A percentile compares a stretch with the other conserved stretches of the same genome.
Conservation (phyloP, 2,329 filamentous ascomycete genomes). For the Purpureocillium takamizusanense region DNA sequence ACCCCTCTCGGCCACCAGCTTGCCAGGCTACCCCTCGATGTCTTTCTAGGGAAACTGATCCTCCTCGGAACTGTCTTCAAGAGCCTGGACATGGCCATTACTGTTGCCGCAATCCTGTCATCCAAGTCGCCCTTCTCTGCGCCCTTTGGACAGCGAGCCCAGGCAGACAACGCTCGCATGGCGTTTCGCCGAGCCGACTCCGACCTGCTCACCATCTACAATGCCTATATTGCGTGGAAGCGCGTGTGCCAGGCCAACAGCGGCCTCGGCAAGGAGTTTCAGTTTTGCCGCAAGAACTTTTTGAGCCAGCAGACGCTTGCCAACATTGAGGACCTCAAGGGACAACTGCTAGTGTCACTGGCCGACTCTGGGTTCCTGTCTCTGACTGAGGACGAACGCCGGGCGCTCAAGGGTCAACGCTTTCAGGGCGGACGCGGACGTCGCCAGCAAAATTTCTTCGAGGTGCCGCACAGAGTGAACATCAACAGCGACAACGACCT, state of each 20-base stretch:
- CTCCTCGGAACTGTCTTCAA: slow-evolving; percentile 79
- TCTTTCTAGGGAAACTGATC: slow-evolving; percentile 89
- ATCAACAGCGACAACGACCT: slow-evolving; percentile 71
- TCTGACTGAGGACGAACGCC: slow-evolving; percentile 64
- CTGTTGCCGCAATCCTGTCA: slow-evolving; percentile 84
- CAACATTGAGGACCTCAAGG: slow-evolving; percentile 93
- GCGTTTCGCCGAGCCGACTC: slow-evolving; percentile 82
- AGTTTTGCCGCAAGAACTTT: slow-evolving; percentile 93
- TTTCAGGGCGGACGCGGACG: slow-evolving; percentile 42
- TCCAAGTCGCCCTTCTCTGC: slow-evolving; percentile 91
- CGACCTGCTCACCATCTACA: slow-evolving; percentile 86
- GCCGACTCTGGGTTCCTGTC: slow-evolving; percentile 78
- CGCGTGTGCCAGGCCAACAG: slow-evolving; percentile 62
- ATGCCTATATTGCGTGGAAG: slow-evolving; percentile 87
- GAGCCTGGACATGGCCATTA: slow-evolving; percentile 85
- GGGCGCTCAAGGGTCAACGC: slow-evolving; percentile 58
- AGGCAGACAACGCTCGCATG: slow-evolving; percentile 71
- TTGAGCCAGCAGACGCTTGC: slow-evolving; percentile 78
- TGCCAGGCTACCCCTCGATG: slow-evolving; percentile 81
- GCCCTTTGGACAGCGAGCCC: slow-evolving; percentile 72
- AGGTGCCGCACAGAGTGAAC: slow-evolving; percentile 68
- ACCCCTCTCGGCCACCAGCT: slow-evolving; percentile 82
- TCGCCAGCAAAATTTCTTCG: slow-evolving; percentile 67
- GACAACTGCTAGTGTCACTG: slow-evolving; percentile 76
- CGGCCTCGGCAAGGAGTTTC: slow-evolving; percentile 61